Percentiles rank a stretch among this genome's conserved stretches.
Conservation (phyloP, 768 basidiomycete species). For the Boletus pseudopeckii region DNA sequence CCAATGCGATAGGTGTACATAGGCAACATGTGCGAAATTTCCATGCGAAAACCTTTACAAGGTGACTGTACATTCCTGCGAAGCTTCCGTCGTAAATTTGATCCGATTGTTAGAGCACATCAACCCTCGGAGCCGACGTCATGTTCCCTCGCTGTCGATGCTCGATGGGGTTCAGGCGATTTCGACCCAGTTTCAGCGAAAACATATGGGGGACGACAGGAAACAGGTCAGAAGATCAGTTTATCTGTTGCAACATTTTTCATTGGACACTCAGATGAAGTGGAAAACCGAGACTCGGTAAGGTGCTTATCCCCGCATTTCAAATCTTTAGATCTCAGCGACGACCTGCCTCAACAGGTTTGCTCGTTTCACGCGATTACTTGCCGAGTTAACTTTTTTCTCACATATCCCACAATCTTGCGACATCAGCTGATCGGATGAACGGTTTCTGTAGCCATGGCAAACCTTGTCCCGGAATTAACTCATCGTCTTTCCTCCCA, state of each 20-base stretch:
- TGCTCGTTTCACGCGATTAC: conserved; percentile 1
- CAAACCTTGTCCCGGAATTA: conserved; percentile 11
- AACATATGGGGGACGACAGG: background rate
- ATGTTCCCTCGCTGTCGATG: background rate
- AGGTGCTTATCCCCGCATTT: background rate
- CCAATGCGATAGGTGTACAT: no score
- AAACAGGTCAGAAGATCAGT: background rate
- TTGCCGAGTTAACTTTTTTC: conserved; percentile 4
- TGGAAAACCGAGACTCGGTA: background rate
- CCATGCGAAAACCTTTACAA: no score
- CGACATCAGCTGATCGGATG: background rate
- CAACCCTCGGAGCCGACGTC: no score
- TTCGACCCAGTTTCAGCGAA: background rate
- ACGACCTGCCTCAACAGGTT: background rate
- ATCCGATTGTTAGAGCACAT: no score
- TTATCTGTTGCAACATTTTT: background rate
- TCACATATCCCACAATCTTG: background rate
- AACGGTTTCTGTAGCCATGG: conserved; percentile 22
- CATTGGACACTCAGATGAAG: background rate
- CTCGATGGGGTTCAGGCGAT: background rate
- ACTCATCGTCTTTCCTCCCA: conserved; percentile 2
- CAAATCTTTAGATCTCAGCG: background rate
- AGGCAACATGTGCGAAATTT: no score
- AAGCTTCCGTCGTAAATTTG: background rate
- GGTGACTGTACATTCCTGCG: background rate